phyloP scores from a whole-genome alignment of 768 basidiomycete genomes.

The Tulasnella sp. region DNA sequence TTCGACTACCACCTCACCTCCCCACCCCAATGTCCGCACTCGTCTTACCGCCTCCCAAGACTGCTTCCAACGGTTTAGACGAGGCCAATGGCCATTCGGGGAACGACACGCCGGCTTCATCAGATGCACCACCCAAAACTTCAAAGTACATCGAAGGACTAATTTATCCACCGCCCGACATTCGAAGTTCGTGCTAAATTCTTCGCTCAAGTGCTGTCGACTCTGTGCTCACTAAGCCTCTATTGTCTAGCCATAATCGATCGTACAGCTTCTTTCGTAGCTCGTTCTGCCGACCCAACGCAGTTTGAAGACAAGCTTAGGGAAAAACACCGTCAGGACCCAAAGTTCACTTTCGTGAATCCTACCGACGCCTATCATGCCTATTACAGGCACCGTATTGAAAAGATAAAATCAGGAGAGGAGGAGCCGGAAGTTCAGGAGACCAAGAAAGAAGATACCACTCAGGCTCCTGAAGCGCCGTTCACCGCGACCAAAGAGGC shows the following conservation, averaged over 20 bases:
- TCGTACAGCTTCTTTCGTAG: slow-evolving; percentile 84
- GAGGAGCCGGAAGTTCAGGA: slow-evolving; percentile 56
- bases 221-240: neutral
- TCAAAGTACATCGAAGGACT: slow-evolving; percentile 20
- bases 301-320: slow-evolving; percentile 96
- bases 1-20: slow-evolving; percentile 1
- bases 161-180: slow-evolving; percentile 23
- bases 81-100: neutral
- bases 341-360: slow-evolving; percentile 98
- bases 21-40: neutral
- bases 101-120: neutral
- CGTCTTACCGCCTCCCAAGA: slow-evolving; percentile 7
- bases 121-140: slow-evolving; percentile 6
- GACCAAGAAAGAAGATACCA: slow-evolving; percentile 41
- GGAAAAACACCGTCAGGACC: slow-evolving; percentile 91
- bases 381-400: slow-evolving; percentile 90
- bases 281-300: slow-evolving; percentile 86
- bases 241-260: slow-evolving; percentile 76
- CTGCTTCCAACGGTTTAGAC: neutral
- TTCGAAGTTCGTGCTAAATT: slow-evolving; percentile 18
- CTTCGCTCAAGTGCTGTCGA: neutral
- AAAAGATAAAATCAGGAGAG: slow-evolving; percentile 63
- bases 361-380: slow-evolving; percentile 96
- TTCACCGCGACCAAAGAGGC: slow-evolving; percentile 17
- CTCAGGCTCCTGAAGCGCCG: slow-evolving; percentile 24